Conservation (phyloP, 495 filamentous ascomycete species). For the Podospora australis region DNA sequence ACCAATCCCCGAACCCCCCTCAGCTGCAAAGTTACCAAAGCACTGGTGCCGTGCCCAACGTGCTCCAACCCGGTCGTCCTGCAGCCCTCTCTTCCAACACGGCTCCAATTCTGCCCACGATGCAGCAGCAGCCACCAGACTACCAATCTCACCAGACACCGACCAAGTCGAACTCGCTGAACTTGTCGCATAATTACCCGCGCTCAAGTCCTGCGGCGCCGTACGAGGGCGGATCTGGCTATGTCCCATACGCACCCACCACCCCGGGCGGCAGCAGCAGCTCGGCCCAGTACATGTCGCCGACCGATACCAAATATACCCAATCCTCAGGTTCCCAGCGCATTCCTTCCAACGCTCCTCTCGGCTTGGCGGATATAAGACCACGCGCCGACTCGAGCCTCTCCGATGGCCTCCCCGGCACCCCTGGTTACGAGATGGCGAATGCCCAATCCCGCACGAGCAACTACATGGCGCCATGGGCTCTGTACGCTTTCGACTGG, state of each 20-base stretch:
- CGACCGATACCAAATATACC: conserved; percentile 57
- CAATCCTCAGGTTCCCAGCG: conserved; percentile 61
- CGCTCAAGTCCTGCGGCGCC: conserved; percentile 70
- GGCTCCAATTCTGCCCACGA: conserved; percentile 62
- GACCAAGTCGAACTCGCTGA: conserved; percentile 56
- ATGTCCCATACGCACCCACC: conserved; percentile 60
- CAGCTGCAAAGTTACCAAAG: conserved; percentile 52
- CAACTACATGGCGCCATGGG: conserved; percentile 93
- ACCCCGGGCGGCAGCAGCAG: conserved; percentile 52
- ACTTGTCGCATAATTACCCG: conserved; percentile 63
- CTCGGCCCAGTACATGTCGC: conserved; percentile 58
- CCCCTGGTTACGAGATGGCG: conserved; percentile 46
- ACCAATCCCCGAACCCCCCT: conserved; percentile 29
- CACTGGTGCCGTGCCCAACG: conserved; percentile 54
- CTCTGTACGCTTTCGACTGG: conserved; percentile 96
- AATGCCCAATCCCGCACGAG: conserved; percentile 50
- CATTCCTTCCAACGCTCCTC: conserved; percentile 71
- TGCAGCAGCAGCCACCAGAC: conserved; percentile 57
- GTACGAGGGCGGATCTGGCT: conserved; percentile 47
- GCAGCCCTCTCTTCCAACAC: conserved; percentile 62
- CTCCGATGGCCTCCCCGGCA: conserved; percentile 54
- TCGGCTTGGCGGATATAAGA: conserved; percentile 86
- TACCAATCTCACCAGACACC: conserved; percentile 48
- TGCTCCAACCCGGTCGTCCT: conserved; percentile 68
- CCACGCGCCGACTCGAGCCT: conserved; percentile 69